phyloP scores from a whole-genome alignment of 2,329 filamentous ascomycete species.

The Fusarium pseudograminearum region DNA sequence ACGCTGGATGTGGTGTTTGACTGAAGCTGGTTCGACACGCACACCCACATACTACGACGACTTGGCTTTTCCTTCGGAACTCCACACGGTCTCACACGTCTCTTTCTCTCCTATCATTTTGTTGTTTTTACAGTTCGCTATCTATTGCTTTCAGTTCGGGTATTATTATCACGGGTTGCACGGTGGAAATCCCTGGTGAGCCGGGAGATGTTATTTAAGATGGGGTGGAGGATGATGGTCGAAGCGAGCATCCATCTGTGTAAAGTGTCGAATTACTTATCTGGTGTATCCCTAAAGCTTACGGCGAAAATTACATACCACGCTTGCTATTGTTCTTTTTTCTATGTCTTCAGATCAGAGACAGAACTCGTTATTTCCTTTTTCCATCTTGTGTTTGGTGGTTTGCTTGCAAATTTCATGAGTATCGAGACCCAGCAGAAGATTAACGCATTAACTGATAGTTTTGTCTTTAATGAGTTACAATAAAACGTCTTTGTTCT shows the following conservation, averaged over 20 bases:
- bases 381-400: conserved; percentile 8
- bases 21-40: conserved; percentile 29
- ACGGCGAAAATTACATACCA: conserved; percentile 50
- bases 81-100: conserved; percentile 24
- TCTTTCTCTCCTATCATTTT: conserved; percentile 38
- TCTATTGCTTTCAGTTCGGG: conserved; percentile 28
- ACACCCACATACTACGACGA: conserved; percentile 24
- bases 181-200: conserved; percentile 28
- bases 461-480: conserved; percentile 17
- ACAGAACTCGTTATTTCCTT: conserved; percentile 18
- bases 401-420: conserved; percentile 7
- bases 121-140: conserved; percentile 32
- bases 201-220: conserved; percentile 29
- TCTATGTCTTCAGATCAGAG: conserved; percentile 37
- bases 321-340: conserved; percentile 30
- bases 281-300: conserved; percentile 46
- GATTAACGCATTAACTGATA: conserved; percentile 28
- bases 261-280: conserved; percentile 42
- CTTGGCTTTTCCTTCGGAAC: conserved; percentile 32
- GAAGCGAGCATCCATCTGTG: conserved; percentile 32
- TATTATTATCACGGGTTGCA: conserved; percentile 30
- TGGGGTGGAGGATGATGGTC: conserved; percentile 33
- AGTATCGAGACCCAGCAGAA: conserved; percentile 15
- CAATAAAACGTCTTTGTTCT: conserved; percentile 31
- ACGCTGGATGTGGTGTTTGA: conserved; percentile 35